phyloP scores from a whole-genome alignment of 2,329 filamentous ascomycete species.

The Penicillium sp. region DNA sequence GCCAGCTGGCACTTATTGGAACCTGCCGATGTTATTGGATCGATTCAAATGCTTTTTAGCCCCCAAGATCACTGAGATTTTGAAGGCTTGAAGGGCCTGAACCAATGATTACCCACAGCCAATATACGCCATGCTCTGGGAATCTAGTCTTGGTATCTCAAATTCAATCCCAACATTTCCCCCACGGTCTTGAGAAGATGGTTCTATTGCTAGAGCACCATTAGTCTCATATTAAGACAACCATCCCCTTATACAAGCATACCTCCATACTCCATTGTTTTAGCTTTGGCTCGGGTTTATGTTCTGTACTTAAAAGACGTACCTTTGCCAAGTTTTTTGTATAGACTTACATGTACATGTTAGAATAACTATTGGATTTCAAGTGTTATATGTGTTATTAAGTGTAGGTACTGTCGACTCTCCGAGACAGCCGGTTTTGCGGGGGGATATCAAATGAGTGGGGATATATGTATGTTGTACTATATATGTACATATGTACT shows the following conservation, averaged over 20 bases:
- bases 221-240: background rate
- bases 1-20: conserved; percentile 89
- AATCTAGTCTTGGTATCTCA: background rate
- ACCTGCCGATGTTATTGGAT: conserved; percentile 79
- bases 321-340: background rate
- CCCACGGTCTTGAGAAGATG: background rate
- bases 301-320: background rate
- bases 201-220: background rate
- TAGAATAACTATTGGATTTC: background rate
- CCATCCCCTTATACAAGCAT: background rate
- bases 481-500: background rate
- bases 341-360: background rate
- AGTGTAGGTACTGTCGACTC: background rate
- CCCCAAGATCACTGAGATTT: conserved; percentile 26
- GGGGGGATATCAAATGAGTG: conserved; percentile 1
- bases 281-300: background rate
- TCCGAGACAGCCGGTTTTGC: conserved; percentile 2
- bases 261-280: no score
- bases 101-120: background rate
- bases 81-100: background rate
- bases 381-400: background rate
- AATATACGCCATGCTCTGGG: background rate
- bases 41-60: conserved; percentile 55
- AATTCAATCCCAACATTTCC: background rate
- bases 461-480: background rate